Percentiles rank a stretch among this genome's conserved stretches.
Conservation (phyloP, 805 yeast genomes). For the Yamadazyma ubonensis region DNA sequence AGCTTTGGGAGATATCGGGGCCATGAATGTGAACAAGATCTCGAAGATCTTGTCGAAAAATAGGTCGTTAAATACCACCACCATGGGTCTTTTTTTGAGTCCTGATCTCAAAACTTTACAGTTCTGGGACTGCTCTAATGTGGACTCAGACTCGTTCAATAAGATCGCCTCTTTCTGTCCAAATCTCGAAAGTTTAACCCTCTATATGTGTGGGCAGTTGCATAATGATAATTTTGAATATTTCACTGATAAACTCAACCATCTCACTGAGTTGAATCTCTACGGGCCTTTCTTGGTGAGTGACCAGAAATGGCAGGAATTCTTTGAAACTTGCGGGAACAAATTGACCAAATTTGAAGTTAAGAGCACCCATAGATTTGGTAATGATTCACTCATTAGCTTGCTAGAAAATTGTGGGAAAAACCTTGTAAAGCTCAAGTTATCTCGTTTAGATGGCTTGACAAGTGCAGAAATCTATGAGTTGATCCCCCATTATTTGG, state of each 20-base stretch:
- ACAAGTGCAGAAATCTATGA: conserved; percentile 56
- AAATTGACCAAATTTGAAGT: conserved; percentile 60
- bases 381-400: conserved; percentile 60
- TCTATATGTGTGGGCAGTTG: conserved; percentile 92
- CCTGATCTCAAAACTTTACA: conserved; percentile 57
- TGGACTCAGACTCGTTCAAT: conserved; percentile 62
- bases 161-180: conserved; percentile 81
- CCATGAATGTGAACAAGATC: conserved; percentile 65
- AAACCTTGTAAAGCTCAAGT: conserved; percentile 52
- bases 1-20: conserved; percentile 83
- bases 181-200: conserved; percentile 56
- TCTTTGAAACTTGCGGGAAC: conserved; percentile 58
- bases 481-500: conserved; percentile 61
- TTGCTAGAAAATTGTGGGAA: conserved; percentile 59
- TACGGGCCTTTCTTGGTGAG: conserved; percentile 90
- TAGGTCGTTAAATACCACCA: conserved; percentile 70
- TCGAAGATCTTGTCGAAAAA: conserved; percentile 77
- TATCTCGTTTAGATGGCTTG: conserved; percentile 74
- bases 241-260: conserved; percentile 55
- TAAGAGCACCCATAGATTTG: conserved; percentile 80
- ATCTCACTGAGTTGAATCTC: conserved; percentile 54
- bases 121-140: conserved; percentile 90
- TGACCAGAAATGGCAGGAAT: conserved; percentile 72
- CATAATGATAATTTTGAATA: conserved; percentile 73
- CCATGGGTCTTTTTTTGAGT: conserved; percentile 71